These are phyloP conservation scores for Venturia nashicola DNA, from an alignment of 2,329 filamentous ascomycete genomes.

Conservation along the genomic window DNA sequence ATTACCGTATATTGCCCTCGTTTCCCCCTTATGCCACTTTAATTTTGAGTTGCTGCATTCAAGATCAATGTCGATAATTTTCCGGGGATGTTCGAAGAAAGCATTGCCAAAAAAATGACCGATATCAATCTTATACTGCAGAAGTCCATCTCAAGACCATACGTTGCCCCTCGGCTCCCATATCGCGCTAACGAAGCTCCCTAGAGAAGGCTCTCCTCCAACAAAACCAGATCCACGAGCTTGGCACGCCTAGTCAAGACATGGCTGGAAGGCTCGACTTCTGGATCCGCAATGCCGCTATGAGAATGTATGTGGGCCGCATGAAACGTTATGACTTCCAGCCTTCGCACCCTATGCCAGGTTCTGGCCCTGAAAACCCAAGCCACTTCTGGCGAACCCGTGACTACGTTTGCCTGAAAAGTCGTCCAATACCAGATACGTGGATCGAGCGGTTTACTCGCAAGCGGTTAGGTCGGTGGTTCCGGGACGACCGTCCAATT, in stretches of 20 bases:
- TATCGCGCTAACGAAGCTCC: not conserved
- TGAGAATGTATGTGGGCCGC: not conserved
- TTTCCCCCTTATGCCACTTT: no score
- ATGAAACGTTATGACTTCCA: not conserved
- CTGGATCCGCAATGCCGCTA: not conserved
- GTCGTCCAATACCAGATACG: not conserved
- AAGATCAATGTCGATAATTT: no score
- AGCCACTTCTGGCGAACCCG: not conserved
- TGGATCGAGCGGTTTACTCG: not conserved
- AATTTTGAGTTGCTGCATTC: no score
- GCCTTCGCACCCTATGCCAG: not conserved
- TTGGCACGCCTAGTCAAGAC: not conserved
- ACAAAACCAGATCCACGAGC: conserved; percentile 2
- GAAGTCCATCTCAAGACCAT: no score
- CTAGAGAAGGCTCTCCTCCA: not conserved
- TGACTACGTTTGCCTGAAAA: not conserved
- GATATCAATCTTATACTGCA: no score
- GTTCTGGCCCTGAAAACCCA: not conserved
- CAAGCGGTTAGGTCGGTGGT: not conserved
- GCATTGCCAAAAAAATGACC: no score
- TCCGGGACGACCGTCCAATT: not conserved
- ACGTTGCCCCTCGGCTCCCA: no score
- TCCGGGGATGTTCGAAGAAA: no score
- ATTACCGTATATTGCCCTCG: not conserved
- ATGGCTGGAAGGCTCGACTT: not conserved